These are phyloP conservation scores for Cryptococcus floricola DNA, from an alignment of 1,284 basidiomycete genomes.

Conservation along the genomic window DNA sequence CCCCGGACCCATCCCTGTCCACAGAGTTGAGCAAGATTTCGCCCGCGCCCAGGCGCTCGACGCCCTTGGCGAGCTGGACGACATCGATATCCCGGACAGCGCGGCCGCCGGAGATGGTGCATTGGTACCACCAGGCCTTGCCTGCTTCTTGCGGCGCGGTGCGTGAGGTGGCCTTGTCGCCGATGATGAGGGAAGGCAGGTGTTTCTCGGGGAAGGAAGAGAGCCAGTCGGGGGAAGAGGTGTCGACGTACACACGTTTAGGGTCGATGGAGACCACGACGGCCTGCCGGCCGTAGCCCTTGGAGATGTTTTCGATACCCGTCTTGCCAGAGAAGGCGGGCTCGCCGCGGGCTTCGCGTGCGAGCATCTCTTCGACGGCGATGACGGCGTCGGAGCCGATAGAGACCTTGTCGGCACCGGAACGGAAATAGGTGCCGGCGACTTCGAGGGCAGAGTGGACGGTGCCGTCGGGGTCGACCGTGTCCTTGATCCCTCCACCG, in stretches of 20 bases:
- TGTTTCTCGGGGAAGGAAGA: slow-evolving; percentile 54
- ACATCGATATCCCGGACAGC: slow-evolving; percentile 85
- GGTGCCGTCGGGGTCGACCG: slow-evolving; percentile 92
- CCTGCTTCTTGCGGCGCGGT: slow-evolving; percentile 59
- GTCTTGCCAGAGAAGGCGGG: slow-evolving; percentile 57
- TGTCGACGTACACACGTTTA: slow-evolving; percentile 76
- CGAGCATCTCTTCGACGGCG: slow-evolving; percentile 79
- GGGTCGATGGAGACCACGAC: slow-evolving; percentile 98
- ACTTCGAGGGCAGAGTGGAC: slow-evolving; percentile 82
- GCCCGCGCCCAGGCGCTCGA: slow-evolving; percentile 85
- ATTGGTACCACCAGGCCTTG: slow-evolving; percentile 97
- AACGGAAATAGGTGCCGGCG: slow-evolving; percentile 92
- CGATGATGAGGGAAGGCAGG: slow-evolving; percentile 39
- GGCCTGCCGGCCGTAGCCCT: slow-evolving; percentile 89
- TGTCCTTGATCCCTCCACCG: slow-evolving; percentile 97
- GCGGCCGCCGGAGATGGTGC: slow-evolving; percentile 91
- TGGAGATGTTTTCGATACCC: slow-evolving; percentile 89
- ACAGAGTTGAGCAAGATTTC: slow-evolving; percentile 96
- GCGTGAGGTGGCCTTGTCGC: slow-evolving; percentile 53
- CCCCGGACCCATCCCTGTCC: slow-evolving; percentile 89
- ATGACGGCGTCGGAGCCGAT: slow-evolving; percentile 94
- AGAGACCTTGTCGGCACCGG: slow-evolving; percentile 90
- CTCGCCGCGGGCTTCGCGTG: slow-evolving; percentile 52
- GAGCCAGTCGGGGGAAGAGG: slow-evolving; percentile 58
- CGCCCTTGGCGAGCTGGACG: slow-evolving; percentile 83